These are phyloP conservation scores for Oryza officinalis DNA, from an alignment of 176 grass and related monocot genomes.

Conservation along the genomic window DNA sequence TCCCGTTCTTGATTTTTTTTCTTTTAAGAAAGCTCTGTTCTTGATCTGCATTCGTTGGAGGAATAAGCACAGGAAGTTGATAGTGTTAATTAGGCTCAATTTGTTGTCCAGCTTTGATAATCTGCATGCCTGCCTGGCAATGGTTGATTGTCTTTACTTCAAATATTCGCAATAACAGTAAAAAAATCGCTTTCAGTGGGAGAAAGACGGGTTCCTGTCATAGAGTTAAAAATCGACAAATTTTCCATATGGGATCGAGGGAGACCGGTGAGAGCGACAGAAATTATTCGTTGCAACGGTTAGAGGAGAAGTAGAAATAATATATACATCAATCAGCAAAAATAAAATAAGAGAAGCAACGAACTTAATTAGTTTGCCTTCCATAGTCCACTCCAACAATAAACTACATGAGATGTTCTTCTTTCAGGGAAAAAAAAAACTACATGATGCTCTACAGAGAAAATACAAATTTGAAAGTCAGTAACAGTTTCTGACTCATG, in stretches of 20 bases:
- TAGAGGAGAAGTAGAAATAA: neutral
- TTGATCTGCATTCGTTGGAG: constrained; percentile 16
- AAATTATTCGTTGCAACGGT: constrained; percentile 15
- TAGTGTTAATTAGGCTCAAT: neutral
- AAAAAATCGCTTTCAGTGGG: constrained; percentile 24
- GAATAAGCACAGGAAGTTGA: constrained; percentile 2
- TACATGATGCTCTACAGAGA: neutral
- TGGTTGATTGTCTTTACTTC: constrained; percentile 11
- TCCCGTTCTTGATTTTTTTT: neutral
- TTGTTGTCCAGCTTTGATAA: neutral
- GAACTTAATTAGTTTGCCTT: neutral
- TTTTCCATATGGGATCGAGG: constrained; percentile 1
- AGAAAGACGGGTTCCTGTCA: neutral
- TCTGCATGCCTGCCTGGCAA: neutral
- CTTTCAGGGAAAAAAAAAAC: neutral
- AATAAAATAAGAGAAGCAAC: neutral
- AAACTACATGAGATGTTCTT: neutral
- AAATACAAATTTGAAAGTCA: neutral
- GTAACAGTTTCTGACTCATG: neutral
- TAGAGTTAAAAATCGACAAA: constrained; percentile 21
- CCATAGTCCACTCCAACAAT: neutral
- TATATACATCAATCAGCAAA: neutral
- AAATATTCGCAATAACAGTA: constrained; percentile 2
- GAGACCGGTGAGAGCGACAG: constrained; percentile 15
- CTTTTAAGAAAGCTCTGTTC: neutral